Percentiles rank a stretch among this genome's conserved stretches.
These are phyloP conservation scores for Chamaecyparis obtusa DNA, from an alignment of 75 land plant genomes.

Conservation along the genomic window DNA sequence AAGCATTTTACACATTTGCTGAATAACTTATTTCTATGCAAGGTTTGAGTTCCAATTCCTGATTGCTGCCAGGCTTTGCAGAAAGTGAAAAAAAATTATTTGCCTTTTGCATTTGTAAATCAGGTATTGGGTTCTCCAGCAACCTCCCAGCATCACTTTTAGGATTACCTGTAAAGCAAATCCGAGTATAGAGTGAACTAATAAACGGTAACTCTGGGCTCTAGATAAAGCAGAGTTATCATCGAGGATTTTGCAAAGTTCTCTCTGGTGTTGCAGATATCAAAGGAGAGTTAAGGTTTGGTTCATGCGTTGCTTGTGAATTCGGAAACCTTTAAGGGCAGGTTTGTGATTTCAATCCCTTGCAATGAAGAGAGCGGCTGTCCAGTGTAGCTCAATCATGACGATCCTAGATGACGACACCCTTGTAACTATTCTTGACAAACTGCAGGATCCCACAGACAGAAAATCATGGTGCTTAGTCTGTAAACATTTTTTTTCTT, in stretches of 20 bases:
- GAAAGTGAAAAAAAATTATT: no score
- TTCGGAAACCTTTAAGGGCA: not conserved
- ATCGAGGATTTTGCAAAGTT: not conserved
- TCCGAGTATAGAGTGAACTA: not conserved
- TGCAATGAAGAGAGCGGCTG: not conserved
- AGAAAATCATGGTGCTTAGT: no score
- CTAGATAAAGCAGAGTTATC: not conserved
- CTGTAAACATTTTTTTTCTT: no score
- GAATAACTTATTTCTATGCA: no score
- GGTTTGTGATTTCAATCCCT: not conserved
- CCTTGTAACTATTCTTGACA: slow-evolving; percentile 1
- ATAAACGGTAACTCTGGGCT: not conserved
- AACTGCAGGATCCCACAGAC: no score
- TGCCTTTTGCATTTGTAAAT: not conserved
- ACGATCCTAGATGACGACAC: slow-evolving; percentile 35
- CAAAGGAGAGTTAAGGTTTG: not conserved
- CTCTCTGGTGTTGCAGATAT: not conserved
- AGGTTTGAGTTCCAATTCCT: no score
- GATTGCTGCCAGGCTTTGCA: no score
- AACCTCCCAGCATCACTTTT: not conserved
- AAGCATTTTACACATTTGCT: no score
- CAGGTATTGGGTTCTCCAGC: not conserved
- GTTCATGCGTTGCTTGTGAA: not conserved
- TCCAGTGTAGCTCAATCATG: not conserved
- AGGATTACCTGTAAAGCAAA: not conserved